phyloP scores from a whole-genome alignment of 495 filamentous ascomycete genomes.

The Barbatosphaeria neglecta region DNA sequence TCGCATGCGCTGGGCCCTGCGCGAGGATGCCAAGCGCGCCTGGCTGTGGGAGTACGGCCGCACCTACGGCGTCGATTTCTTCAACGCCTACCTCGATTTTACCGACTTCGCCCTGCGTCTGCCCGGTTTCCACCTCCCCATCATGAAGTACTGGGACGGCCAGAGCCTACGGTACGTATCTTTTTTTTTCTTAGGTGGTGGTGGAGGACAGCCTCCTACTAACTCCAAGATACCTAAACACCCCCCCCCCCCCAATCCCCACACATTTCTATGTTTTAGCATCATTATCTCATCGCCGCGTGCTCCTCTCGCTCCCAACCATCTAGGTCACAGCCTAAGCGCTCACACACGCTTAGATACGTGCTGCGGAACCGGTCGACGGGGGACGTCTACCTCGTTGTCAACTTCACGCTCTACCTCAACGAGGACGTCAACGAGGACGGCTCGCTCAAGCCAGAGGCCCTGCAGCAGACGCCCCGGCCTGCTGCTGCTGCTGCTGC shows the following conservation, averaged over 20 bases:
- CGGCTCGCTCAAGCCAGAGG: slow-evolving; percentile 36
- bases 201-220: slow-evolving; percentile 1
- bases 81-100: slow-evolving; percentile 85
- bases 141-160: slow-evolving; percentile 73
- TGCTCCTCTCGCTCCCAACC: slow-evolving; percentile 1
- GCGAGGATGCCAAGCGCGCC: slow-evolving; percentile 33
- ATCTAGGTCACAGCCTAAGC: slow-evolving; percentile 26
- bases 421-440: slow-evolving; percentile 50
- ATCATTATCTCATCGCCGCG: slow-evolving; percentile 1
- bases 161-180: slow-evolving; percentile 40
- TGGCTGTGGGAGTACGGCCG: slow-evolving; percentile 38
- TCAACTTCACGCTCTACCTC: slow-evolving; percentile 63
- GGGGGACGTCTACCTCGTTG: slow-evolving; percentile 59
- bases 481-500: slow-evolving; percentile 1
- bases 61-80: slow-evolving; percentile 72
- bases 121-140: slow-evolving; percentile 65
- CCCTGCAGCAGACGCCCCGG: slow-evolving; percentile 9
- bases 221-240: neutral
- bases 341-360: slow-evolving; percentile 68
- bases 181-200: neutral
- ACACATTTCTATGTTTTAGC: neutral
- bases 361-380: slow-evolving; percentile 67
- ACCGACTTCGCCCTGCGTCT: slow-evolving; percentile 64
- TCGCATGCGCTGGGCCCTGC: slow-evolving; percentile 55
- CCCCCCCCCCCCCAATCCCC: neutral